phyloP scores from a whole-genome alignment of 1,284 basidiomycete species.

The Austropuccinia psidii region DNA sequence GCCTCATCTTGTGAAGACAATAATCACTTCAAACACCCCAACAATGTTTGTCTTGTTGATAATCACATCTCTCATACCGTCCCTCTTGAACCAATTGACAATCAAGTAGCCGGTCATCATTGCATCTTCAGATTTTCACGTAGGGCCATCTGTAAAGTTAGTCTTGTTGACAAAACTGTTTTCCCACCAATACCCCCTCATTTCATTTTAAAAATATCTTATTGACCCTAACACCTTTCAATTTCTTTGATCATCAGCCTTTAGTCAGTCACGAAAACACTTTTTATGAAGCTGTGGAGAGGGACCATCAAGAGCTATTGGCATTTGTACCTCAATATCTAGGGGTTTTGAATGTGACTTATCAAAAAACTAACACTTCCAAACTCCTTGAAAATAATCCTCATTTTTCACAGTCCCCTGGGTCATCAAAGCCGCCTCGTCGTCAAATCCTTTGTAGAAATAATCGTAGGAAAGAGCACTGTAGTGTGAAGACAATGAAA shows the following conservation, averaged over 20 bases:
- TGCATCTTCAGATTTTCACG: constrained; percentile 98
- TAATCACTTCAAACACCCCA: constrained; percentile 5
- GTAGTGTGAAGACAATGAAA: constrained; percentile 42
- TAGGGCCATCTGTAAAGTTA: constrained; percentile 93
- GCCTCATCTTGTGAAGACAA: constrained; percentile 6
- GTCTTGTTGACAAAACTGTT: constrained; percentile 43
- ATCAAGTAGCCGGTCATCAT: constrained; percentile 95
- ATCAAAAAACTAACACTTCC: constrained; percentile 52
- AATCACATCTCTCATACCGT: constrained; percentile 63
- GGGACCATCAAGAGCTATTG: constrained; percentile 79
- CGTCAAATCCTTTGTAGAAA: constrained; percentile 43
- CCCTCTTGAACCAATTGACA: constrained; percentile 87
- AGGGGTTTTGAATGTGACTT: constrained; percentile 96
- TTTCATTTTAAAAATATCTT: constrained; percentile 35
- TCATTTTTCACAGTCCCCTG: constrained; percentile 35
- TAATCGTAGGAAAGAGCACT: background rate
- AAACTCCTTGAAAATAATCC: constrained; percentile 15
- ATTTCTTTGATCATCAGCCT: no score
- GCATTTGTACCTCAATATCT: constrained; percentile 93
- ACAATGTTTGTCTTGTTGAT: constrained; percentile 33
- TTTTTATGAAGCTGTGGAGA: constrained; percentile 94
- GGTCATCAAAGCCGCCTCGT: background rate
- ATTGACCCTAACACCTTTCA: constrained; percentile 46
- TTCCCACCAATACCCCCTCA: constrained; percentile 33
- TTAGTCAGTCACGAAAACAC: constrained; percentile 92